These are phyloP conservation scores for Oehlia diaphana DNA, from an alignment of 192 early-diverging fungal genomes.

Conservation along the genomic window DNA sequence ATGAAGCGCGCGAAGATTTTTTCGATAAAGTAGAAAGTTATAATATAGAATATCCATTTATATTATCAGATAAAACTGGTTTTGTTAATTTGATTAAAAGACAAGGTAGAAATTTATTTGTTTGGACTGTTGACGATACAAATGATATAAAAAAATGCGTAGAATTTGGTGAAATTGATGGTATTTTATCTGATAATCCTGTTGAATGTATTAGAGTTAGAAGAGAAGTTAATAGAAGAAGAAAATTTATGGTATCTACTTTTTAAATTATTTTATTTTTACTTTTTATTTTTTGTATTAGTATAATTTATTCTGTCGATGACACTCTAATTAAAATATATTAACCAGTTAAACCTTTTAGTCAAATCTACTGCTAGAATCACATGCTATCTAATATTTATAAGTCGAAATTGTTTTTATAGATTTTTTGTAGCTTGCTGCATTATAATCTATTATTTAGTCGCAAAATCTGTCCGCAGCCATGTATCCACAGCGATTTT, in stretches of 20 bases:
- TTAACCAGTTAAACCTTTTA: too few species aligned
- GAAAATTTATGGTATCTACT: background rate
- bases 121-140: constrained; percentile 44
- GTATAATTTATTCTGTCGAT: background rate
- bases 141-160: constrained; percentile 34
- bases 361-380: too few species aligned
- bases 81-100: constrained; percentile 36
- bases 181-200: constrained; percentile 38
- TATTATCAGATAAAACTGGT: constrained; percentile 30
- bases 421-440: too few species aligned
- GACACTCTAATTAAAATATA: too few species aligned
- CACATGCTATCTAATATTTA: too few species aligned
- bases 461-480: too few species aligned
- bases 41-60: constrained; percentile 35
- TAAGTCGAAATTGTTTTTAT: too few species aligned
- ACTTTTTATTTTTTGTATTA: too few species aligned
- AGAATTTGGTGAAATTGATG: constrained; percentile 35
- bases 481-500: too few species aligned
- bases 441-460: too few species aligned
- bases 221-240: background rate
- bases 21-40: constrained; percentile 35
- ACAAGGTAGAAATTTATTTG: constrained; percentile 37
- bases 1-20: constrained; percentile 33
- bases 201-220: constrained; percentile 28
- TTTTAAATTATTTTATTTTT: background rate